Evolutionary conservation across 2,329 filamentous ascomycete genomes (phyloP).

Genomic region (Amesomyces nigricolor): DNA sequence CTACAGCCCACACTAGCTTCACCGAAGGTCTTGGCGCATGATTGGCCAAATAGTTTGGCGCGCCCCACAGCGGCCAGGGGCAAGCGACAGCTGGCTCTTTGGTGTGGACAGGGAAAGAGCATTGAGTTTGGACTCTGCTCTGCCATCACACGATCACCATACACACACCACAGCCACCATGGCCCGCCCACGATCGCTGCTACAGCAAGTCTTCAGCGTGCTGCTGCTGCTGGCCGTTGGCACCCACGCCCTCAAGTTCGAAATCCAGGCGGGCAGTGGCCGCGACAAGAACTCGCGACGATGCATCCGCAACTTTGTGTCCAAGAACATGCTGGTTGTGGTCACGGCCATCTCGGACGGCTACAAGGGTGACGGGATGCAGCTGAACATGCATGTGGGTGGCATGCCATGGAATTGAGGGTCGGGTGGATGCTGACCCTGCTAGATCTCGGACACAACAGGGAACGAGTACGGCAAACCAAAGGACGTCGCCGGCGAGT

Average conservation of each 20-base stretch:
- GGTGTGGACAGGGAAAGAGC: not conserved
- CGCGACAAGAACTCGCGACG: constrained; percentile 63
- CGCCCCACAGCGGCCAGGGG: constrained; percentile 14
- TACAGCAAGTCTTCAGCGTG: constrained; percentile 55
- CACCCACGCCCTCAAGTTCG: constrained; percentile 80
- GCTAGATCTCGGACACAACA: constrained; percentile 85
- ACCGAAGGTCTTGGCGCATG: not conserved
- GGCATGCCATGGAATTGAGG: not conserved
- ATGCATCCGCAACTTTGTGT: constrained; percentile 95
- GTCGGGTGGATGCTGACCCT: constrained; percentile 8
- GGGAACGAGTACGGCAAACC: constrained; percentile 94
- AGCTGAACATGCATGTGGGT: constrained; percentile 86
- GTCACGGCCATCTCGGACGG: constrained; percentile 87
- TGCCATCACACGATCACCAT: constrained; percentile 7
- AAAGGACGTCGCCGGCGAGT: constrained; percentile 86
- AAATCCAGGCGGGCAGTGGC: constrained; percentile 64
- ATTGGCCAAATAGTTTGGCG: constrained; percentile 5
- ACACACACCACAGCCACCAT: constrained; percentile 33
- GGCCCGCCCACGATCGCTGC: constrained; percentile 46
- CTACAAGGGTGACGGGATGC: constrained; percentile 84
- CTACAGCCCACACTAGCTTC: constrained; percentile 1
- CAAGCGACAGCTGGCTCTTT: constrained; percentile 27
- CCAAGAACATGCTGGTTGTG: constrained; percentile 86
- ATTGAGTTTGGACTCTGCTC: not conserved
- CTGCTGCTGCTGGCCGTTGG: constrained; percentile 50